Conservation (phyloP, 805 yeast genomes). For the Starmerella scarabaei region DNA sequence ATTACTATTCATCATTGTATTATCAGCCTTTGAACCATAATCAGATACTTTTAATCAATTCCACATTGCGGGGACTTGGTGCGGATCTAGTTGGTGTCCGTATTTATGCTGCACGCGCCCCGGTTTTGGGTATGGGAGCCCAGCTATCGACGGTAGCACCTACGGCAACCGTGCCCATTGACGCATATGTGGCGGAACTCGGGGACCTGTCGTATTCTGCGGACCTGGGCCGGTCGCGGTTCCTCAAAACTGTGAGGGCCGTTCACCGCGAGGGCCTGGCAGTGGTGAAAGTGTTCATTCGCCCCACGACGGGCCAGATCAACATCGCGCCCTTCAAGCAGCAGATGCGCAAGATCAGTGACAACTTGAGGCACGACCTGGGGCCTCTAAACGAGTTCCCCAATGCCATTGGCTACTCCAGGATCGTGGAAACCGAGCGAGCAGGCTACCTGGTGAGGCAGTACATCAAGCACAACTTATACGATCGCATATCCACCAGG, state of each 20-base stretch:
- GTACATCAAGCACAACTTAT: slow-evolving; percentile 61
- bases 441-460: slow-evolving; percentile 88
- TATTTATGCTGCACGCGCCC: too few species aligned
- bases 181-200: slow-evolving; percentile 75
- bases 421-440: slow-evolving; percentile 72
- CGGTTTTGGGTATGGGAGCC: slow-evolving; percentile 86
- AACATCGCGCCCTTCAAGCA: slow-evolving; percentile 4
- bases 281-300: slow-evolving; percentile 70
- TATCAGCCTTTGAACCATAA: too few species aligned
- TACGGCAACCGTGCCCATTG: slow-evolving; percentile 79
- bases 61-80: too few species aligned
- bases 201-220: slow-evolving; percentile 62
- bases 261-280: slow-evolving; percentile 58
- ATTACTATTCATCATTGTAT: too few species aligned
- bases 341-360: slow-evolving; percentile 11
- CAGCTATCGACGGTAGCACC: slow-evolving; percentile 78
- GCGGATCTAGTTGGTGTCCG: too few species aligned
- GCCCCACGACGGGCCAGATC: slow-evolving; percentile 35
- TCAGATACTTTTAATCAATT: too few species aligned
- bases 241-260: slow-evolving; percentile 75
- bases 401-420: slow-evolving; percentile 57
- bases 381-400: slow-evolving; percentile 23
- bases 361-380: slow-evolving; percentile 18
- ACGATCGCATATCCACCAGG: slow-evolving; percentile 73
- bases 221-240: slow-evolving; percentile 59